These are phyloP conservation scores for Sporothrix dimorphospora DNA, from an alignment of 2,329 filamentous ascomycete species.

Conservation along the genomic window DNA sequence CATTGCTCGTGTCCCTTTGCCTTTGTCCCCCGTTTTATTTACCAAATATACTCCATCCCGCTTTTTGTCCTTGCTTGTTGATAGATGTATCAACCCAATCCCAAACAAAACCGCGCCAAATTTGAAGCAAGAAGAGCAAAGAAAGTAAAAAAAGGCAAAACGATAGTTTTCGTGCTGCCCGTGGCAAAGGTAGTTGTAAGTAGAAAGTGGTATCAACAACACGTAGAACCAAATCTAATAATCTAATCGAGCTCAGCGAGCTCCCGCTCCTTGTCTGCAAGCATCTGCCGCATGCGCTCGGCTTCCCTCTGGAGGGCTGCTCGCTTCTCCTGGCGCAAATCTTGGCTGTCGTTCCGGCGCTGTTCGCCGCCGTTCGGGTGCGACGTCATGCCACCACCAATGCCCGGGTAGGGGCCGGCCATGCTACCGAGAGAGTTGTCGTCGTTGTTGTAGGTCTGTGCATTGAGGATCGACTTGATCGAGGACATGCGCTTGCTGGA, in stretches of 20 bases:
- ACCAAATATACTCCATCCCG: constrained; percentile 8
- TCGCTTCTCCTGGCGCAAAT: constrained; percentile 57
- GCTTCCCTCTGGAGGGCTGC: constrained; percentile 71
- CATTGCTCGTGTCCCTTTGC: background rate
- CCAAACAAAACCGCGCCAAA: background rate
- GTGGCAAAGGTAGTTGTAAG: background rate
- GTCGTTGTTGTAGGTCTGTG: constrained; percentile 46
- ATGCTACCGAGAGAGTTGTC: constrained; percentile 36
- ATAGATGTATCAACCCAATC: background rate
- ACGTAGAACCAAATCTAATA: background rate
- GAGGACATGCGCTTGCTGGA: constrained; percentile 66
- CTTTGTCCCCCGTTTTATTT: background rate
- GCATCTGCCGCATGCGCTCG: constrained; percentile 72
- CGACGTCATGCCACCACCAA: constrained; percentile 20
- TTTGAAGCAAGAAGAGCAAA: background rate
- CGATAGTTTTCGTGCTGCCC: background rate
- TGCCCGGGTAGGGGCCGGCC: constrained; percentile 31
- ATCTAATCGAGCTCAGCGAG: constrained; percentile 52
- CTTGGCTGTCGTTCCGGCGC: constrained; percentile 39
- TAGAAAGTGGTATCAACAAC: background rate
- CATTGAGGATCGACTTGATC: constrained; percentile 76
- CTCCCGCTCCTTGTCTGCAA: constrained; percentile 75
- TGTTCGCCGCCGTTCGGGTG: constrained; percentile 18
- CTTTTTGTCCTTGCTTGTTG: background rate
- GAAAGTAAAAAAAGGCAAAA: background rate